A percentile compares a stretch with the other conserved stretches of the same genome.
Evolutionary conservation across 163 green algal genomes (phyloP).

Genomic region (Prototheca cutis): DNA sequence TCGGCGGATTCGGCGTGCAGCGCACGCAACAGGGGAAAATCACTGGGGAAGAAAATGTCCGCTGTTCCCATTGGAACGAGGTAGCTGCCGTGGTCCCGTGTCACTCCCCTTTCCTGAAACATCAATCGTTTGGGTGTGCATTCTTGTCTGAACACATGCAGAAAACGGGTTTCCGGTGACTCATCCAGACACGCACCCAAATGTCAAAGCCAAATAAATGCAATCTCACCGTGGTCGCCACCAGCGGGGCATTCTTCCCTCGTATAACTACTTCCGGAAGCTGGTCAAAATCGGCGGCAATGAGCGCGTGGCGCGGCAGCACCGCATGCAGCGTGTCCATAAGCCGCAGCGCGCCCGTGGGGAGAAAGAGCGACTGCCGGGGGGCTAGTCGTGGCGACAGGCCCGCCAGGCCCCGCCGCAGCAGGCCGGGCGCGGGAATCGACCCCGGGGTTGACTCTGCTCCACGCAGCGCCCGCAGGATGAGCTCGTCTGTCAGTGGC

Average conservation of each 20-base stretch:
- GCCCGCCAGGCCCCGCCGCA: neutral
- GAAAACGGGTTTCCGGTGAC: too few relatives aligned
- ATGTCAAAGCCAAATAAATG: too few relatives aligned
- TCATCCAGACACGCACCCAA: too few relatives aligned
- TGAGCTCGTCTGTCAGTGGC: neutral
- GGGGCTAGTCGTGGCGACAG: constrained; percentile 1
- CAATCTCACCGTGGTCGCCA: constrained; percentile 47
- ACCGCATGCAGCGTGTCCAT: constrained; percentile 55
- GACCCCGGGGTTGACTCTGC: too few relatives aligned
- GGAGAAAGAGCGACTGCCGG: constrained; percentile 46
- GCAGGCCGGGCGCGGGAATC: too few relatives aligned
- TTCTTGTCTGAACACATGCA: too few relatives aligned
- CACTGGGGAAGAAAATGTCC: constrained; percentile 92
- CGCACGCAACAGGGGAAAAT: constrained; percentile 59
- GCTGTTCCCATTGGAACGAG: constrained; percentile 56
- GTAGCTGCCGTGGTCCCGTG: constrained; percentile 58
- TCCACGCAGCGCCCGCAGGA: neutral
- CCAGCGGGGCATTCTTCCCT: constrained; percentile 68
- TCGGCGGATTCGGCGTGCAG: constrained; percentile 47
- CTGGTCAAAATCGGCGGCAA: constrained; percentile 70
- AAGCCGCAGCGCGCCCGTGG: constrained; percentile 55
- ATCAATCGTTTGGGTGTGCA: too few relatives aligned
- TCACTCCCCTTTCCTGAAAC: constrained; percentile 51
- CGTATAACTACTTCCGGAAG: constrained; percentile 65
- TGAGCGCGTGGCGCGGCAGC: constrained; percentile 22